These are phyloP conservation scores for Ilex paraguariensis DNA, from an alignment of 305 asterid species.

Conservation along the genomic window DNA sequence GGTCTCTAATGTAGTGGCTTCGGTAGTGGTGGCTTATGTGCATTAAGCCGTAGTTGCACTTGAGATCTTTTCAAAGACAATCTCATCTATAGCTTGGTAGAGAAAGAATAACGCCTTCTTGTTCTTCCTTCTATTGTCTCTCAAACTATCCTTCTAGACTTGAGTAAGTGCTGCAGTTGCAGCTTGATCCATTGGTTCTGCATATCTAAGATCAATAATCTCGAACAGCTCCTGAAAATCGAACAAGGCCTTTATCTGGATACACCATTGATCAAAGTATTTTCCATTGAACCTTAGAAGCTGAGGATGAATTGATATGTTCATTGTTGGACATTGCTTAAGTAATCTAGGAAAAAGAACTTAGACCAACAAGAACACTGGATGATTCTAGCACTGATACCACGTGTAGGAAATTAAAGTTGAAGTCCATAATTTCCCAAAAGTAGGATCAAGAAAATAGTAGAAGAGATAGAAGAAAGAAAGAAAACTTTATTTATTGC, in stretches of 20 bases:
- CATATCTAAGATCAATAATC: not conserved
- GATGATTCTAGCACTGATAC: too few species aligned
- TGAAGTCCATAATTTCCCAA: too few species aligned
- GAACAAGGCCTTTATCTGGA: not conserved
- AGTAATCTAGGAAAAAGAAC: not conserved
- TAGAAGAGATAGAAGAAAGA: too few species aligned
- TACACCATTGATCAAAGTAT: not conserved
- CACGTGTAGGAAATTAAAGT: too few species aligned
- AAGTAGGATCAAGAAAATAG: too few species aligned
- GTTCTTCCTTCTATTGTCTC: not conserved
- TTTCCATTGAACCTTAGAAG: not conserved
- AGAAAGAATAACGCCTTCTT: not conserved
- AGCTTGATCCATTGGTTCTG: not conserved
- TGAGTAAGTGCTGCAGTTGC: not conserved
- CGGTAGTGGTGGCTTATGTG: too few species aligned
- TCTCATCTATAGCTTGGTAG: not conserved
- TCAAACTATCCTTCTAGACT: not conserved
- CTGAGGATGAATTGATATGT: not conserved
- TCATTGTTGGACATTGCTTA: not conserved
- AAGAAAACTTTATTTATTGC: too few species aligned
- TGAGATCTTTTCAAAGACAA: not conserved
- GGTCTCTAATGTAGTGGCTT: too few species aligned
- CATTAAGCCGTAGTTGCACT: not conserved
- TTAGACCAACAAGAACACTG: too few species aligned
- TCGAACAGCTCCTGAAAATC: not conserved